phyloP scores from a whole-genome alignment of 768 basidiomycete species.

The Rhizopogon vinicolor region DNA sequence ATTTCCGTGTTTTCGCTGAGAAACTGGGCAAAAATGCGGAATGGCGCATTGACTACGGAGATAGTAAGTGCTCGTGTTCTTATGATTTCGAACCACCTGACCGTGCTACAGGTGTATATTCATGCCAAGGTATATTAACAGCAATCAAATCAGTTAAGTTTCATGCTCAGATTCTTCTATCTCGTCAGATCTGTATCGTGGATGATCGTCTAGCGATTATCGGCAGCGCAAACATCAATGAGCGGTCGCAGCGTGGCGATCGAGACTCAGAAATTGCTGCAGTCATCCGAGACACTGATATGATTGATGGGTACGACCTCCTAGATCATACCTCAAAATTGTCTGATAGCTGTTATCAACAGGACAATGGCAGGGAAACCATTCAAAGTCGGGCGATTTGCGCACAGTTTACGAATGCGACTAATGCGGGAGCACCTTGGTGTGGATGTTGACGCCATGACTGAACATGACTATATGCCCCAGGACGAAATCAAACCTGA shows the following conservation, averaged over 20 bases:
- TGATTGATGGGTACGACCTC: constrained; percentile 76
- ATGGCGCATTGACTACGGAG: constrained; percentile 82
- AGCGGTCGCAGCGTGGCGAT: constrained; percentile 92
- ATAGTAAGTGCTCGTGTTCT: constrained; percentile 44
- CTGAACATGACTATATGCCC: constrained; percentile 67
- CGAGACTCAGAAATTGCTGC: constrained; percentile 94
- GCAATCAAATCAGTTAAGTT: neutral
- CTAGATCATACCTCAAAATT: neutral
- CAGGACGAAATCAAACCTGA: constrained; percentile 45
- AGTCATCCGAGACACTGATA: constrained; percentile 93
- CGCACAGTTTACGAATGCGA: constrained; percentile 88
- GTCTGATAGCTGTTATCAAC: constrained; percentile 2
- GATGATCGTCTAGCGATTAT: constrained; percentile 95
- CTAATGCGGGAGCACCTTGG: constrained; percentile 98
- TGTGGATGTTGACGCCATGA: constrained; percentile 85
- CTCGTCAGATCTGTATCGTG: constrained; percentile 59
- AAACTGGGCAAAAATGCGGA: constrained; percentile 90
- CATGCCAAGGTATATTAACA: constrained; percentile 61
- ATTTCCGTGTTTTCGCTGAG: constrained; percentile 88
- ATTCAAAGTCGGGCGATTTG: constrained; percentile 95
- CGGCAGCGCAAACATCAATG: constrained; percentile 97
- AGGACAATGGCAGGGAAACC: constrained; percentile 94
- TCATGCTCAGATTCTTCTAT: neutral
- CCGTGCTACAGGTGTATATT: constrained; percentile 65
- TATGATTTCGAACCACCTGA: constrained; percentile 7